A percentile compares a stretch with the other conserved stretches of the same genome.
Evolutionary conservation across 805 yeast species (phyloP).

Genomic region (Diddensiella santjacobensis): DNA sequence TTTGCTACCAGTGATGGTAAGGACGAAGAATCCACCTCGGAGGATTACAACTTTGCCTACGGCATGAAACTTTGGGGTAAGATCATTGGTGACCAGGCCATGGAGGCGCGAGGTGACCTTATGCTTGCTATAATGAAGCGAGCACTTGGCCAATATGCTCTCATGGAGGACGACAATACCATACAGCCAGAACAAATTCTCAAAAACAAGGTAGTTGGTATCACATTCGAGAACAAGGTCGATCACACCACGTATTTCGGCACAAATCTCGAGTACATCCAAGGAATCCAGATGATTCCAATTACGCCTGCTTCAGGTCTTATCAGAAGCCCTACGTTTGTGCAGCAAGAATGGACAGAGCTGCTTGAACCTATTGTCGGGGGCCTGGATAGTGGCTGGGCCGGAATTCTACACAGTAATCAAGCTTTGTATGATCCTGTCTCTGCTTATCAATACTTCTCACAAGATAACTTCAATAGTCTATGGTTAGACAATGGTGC

Average conservation of each 20-base stretch:
- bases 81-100: conserved; percentile 48
- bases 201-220: conserved; percentile 70
- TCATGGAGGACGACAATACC: conserved; percentile 46
- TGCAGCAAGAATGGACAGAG: conserved; percentile 56
- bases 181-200: conserved; percentile 52
- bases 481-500: conserved; percentile 75
- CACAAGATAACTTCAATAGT: conserved; percentile 49
- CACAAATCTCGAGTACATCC: conserved; percentile 57
- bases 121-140: conserved; percentile 56
- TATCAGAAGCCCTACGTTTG: conserved; percentile 49
- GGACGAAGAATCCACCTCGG: conserved; percentile 69
- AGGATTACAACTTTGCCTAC: conserved; percentile 69
- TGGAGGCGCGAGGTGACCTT: conserved; percentile 57
- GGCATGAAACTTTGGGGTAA: conserved; percentile 72
- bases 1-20: conserved; percentile 64
- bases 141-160: conserved; percentile 54
- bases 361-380: conserved; percentile 45
- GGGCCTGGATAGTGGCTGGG: conserved; percentile 51
- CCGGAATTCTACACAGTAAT: conserved; percentile 66
- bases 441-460: conserved; percentile 58
- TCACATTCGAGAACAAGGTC: conserved; percentile 69
- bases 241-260: conserved; percentile 78
- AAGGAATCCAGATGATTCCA: conserved; percentile 81
- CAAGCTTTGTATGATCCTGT: conserved; percentile 69
- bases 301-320: conserved; percentile 58